Percentiles rank a stretch among this genome's conserved stretches.
Conservation (phyloP, 106 monocot genomes). For the Vanilla planifolia region DNA sequence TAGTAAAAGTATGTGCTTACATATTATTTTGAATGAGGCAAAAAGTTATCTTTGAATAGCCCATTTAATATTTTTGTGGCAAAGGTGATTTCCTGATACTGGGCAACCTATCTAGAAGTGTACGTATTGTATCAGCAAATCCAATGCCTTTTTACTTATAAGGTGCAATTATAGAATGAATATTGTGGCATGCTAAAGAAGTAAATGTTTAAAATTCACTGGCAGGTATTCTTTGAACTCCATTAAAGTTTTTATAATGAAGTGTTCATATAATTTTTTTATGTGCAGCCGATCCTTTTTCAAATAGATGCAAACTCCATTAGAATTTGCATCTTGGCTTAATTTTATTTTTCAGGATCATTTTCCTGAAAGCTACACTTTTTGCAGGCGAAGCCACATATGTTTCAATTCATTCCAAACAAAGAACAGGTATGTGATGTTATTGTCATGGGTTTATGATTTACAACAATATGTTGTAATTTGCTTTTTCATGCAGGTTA, state of each 20-base stretch:
- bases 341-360: not conserved
- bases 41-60: not conserved
- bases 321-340: not conserved
- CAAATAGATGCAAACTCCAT: too few species aligned
- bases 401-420: slow-evolving; percentile 94
- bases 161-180: too few species aligned
- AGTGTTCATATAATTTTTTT: not conserved
- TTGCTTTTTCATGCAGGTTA: slow-evolving; percentile 45
- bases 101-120: not conserved
- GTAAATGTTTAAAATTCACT: too few species aligned
- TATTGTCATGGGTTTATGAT: slow-evolving; percentile 4
- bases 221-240: not conserved
- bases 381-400: slow-evolving; percentile 89
- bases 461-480: slow-evolving; percentile 5
- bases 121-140: not conserved
- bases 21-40: not conserved
- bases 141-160: not conserved
- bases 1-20: too few species aligned
- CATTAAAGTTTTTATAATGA: not conserved
- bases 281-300: not conserved
- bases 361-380: not conserved
- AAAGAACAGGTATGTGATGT: slow-evolving; percentile 58
- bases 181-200: too few species aligned
- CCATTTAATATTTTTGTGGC: not conserved
- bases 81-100: slow-evolving; percentile 1